Evolutionary conservation across 805 yeast species (phyloP).

Genomic region (Zygoascus tannicola): DNA sequence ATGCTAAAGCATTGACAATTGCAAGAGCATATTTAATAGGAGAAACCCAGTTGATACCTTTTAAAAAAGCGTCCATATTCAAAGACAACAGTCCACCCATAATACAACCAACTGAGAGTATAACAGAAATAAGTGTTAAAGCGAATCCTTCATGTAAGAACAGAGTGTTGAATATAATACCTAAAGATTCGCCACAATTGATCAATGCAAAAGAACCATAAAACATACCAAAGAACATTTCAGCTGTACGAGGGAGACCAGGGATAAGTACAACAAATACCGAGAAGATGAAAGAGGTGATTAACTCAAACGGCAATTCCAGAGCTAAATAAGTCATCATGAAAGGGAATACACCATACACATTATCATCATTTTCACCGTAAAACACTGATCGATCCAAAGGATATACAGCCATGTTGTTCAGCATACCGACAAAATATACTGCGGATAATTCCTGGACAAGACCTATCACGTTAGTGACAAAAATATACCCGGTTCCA

Average conservation of each 20-base stretch:
- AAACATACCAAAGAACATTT: conserved; percentile 56
- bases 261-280: conserved; percentile 57
- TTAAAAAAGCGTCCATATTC: conserved; percentile 59
- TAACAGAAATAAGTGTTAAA: conserved; percentile 56
- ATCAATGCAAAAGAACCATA: conserved; percentile 46
- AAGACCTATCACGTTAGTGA: conserved; percentile 62
- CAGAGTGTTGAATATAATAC: conserved; percentile 67
- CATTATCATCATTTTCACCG: conserved; percentile 66
- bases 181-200: conserved; percentile 77
- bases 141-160: conserved; percentile 75
- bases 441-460: conserved; percentile 64
- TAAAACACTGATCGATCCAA: conserved; percentile 64
- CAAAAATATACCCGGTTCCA: conserved; percentile 38
- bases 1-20: conserved; percentile 49
- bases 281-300: conserved; percentile 50
- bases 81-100: conserved; percentile 83
- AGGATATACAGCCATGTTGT: conserved; percentile 69
- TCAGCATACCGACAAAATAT: conserved; percentile 72
- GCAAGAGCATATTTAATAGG: conserved; percentile 69
- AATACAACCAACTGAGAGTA: conserved; percentile 61
- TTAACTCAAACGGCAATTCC: conserved; percentile 60
- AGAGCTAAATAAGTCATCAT: conserved; percentile 47
- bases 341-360: conserved; percentile 59
- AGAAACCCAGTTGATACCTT: conserved; percentile 64
- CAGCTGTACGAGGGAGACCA: conserved; percentile 62